Evolutionary conservation across 2,329 filamentous ascomycete genomes (phyloP), one percentile per base, ranked within the genome.

Genomic region (Epichloe bromicola): DNA sequence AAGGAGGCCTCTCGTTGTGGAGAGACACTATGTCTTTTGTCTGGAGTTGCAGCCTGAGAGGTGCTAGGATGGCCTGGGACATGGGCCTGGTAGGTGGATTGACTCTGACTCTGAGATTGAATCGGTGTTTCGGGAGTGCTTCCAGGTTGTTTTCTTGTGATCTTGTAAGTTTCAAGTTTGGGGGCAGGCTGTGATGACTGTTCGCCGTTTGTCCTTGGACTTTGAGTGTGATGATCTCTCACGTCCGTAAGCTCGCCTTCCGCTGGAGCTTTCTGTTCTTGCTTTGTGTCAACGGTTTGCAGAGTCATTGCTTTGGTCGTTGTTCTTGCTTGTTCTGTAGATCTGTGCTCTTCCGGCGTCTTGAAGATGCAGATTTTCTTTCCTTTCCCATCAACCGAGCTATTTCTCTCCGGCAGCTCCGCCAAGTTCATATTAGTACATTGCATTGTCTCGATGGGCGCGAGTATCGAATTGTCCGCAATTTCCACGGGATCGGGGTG

Each of bases 401-500:
- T 62, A 11, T 59, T 59, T 30, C 66, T 56, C 54, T 65, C 60
- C 3, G 70, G 65, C 26, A 74, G 53, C 60, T 78, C 70, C 23
- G 68, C 65, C 45, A 65, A 56, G 6, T 58, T 60, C 8, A 23
- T 5, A 19, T 20, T 10, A 11, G 30, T 40, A 14, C 60, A 53
- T 36, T 53, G 37, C 4, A 58, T 53, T 7, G 62, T 65, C 53
- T 69, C 64, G 19, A 68, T 64, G 0, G 68, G 65, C 1, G 67
- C 65, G 4, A 69, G 57, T 6, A 69, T 56, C 6, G 62, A 61
- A 26, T 65, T 65, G 45, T 69, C 70, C 1, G 63, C 67, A 55
- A 76, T 67, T 57, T 76, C 74, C 3, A 74, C 65, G 0, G 72
- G 69, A 0, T 68, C 60, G 0, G 73, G 73, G 40, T 74, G 63